A percentile compares a stretch with the other conserved stretches of the same genome.
Conservation (phyloP, 352 stramenopile species). For the Paralagenidium karlingii region DNA sequence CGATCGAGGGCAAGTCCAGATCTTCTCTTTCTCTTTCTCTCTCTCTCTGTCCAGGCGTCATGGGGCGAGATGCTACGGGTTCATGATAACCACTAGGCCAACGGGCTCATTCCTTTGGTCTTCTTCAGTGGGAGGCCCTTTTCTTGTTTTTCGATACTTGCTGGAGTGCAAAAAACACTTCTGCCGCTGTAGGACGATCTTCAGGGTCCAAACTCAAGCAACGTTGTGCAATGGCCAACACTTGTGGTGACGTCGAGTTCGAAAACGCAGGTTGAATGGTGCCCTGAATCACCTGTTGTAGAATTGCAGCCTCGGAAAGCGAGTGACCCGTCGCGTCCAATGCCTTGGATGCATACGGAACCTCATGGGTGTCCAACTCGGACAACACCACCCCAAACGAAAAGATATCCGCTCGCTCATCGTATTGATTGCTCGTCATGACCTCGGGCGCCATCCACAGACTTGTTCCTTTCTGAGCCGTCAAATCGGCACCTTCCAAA, state of each 20-base stretch:
- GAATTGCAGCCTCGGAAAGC: too few relatives aligned
- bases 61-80: too few relatives aligned
- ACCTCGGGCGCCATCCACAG: constrained; percentile 39
- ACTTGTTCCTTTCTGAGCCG: constrained; percentile 13
- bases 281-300: constrained; percentile 11
- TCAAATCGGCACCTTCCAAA: constrained; percentile 36
- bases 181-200: constrained; percentile 12
- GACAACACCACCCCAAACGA: constrained; percentile 18
- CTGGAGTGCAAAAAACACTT: too few relatives aligned
- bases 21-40: too few relatives aligned
- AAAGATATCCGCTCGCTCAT: constrained; percentile 16
- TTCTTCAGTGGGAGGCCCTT: too few relatives aligned
- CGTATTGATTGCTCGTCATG: constrained; percentile 19
- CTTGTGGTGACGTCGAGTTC: constrained; percentile 3
- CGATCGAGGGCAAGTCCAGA: too few relatives aligned
- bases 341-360: constrained; percentile 33
- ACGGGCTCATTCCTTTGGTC: too few relatives aligned
- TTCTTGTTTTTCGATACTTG: too few relatives aligned
- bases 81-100: too few relatives aligned
- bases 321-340: too few relatives aligned
- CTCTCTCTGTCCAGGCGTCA: too few relatives aligned
- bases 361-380: constrained; percentile 14
- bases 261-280: constrained; percentile 12
- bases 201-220: constrained; percentile 14
- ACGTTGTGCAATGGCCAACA: constrained; percentile 9